phyloP scores from a whole-genome alignment of 352 stramenopile genomes.

The Phytopythium oedochilum region DNA sequence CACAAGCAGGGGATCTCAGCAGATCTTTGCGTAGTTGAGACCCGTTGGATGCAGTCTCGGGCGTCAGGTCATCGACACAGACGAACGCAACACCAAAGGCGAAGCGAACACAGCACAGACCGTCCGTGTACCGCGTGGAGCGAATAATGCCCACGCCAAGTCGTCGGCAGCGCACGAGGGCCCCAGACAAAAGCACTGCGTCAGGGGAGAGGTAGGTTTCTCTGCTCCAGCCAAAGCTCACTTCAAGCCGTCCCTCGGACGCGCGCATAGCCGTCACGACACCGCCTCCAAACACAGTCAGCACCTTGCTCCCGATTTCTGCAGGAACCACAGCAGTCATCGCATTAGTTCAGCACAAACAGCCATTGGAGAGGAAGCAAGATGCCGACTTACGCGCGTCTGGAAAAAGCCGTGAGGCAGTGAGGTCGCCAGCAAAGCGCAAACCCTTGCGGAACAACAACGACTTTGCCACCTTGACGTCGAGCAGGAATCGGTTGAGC shows the following conservation, averaged over 20 bases:
- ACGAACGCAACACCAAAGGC: constrained; percentile 56
- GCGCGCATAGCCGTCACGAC: constrained; percentile 59
- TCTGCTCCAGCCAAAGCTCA: constrained; percentile 66
- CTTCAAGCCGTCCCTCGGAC: constrained; percentile 47
- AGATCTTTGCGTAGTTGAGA: constrained; percentile 15
- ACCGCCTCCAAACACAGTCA: constrained; percentile 53
- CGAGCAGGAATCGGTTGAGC: constrained; percentile 67
- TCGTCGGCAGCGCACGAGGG: constrained; percentile 36
- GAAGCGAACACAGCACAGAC: constrained; percentile 61
- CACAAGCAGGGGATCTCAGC: constrained; percentile 19
- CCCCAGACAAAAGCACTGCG: constrained; percentile 39
- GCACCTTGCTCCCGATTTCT: constrained; percentile 64
- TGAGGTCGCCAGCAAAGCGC: constrained; percentile 31
- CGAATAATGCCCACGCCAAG: constrained; percentile 66
- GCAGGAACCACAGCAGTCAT: not conserved
- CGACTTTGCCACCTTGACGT: constrained; percentile 69
- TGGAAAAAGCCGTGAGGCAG: constrained; percentile 18
- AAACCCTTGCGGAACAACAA: constrained; percentile 56
- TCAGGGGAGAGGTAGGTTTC: constrained; percentile 50
- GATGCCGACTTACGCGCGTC: constrained; percentile 31
- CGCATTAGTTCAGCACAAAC: not conserved
- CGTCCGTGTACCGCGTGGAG: constrained; percentile 48
- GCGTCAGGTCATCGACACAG: constrained; percentile 38
- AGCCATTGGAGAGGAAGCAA: not conserved
- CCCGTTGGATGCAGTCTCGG: constrained; percentile 36